Percentiles rank a stretch among this genome's conserved stretches.
These are phyloP conservation scores for Thielaviopsis euricoi DNA, from an alignment of 2,329 filamentous ascomycete species.

Conservation along the genomic window DNA sequence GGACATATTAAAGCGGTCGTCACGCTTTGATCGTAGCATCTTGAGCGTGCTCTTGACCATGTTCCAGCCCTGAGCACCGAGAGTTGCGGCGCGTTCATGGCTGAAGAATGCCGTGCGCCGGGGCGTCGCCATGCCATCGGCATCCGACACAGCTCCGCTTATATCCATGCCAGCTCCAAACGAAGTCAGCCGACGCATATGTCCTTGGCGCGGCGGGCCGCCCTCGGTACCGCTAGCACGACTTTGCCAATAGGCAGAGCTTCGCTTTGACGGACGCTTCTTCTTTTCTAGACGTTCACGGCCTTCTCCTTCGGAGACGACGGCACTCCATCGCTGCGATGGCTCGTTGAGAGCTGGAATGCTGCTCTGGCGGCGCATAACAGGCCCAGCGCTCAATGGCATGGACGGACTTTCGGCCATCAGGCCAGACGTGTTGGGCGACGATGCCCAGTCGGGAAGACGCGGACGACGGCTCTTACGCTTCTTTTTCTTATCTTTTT, in stretches of 20 bases:
- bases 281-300: slow-evolving; percentile 40
- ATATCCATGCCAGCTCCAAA: slow-evolving; percentile 35
- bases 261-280: slow-evolving; percentile 4
- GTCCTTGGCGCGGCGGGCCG: slow-evolving; percentile 24
- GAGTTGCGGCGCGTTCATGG: slow-evolving; percentile 53
- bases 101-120: slow-evolving; percentile 37
- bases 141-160: slow-evolving; percentile 37
- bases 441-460: slow-evolving; percentile 37
- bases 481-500: slow-evolving; percentile 43
- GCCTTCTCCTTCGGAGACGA: slow-evolving; percentile 58
- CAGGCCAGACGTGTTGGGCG: slow-evolving; percentile 45
- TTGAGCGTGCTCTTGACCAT: slow-evolving; percentile 84
- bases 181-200: slow-evolving; percentile 49
- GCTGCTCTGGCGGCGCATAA: slow-evolving; percentile 48
- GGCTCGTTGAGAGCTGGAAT: slow-evolving; percentile 43
- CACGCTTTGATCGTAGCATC: slow-evolving; percentile 61
- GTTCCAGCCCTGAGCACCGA: slow-evolving; percentile 73
- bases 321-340: slow-evolving; percentile 31
- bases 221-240: slow-evolving; percentile 8
- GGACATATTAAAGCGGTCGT: slow-evolving; percentile 78
- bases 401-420: slow-evolving; percentile 1
- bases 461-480: slow-evolving; percentile 42
- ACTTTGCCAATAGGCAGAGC: slow-evolving; percentile 3
- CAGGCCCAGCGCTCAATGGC: slow-evolving; percentile 22
- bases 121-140: slow-evolving; percentile 37